A percentile compares a stretch with the other conserved stretches of the same genome.
These are phyloP conservation scores for Naganishia kalamii DNA, from an alignment of 768 basidiomycete species.

Conservation along the genomic window DNA sequence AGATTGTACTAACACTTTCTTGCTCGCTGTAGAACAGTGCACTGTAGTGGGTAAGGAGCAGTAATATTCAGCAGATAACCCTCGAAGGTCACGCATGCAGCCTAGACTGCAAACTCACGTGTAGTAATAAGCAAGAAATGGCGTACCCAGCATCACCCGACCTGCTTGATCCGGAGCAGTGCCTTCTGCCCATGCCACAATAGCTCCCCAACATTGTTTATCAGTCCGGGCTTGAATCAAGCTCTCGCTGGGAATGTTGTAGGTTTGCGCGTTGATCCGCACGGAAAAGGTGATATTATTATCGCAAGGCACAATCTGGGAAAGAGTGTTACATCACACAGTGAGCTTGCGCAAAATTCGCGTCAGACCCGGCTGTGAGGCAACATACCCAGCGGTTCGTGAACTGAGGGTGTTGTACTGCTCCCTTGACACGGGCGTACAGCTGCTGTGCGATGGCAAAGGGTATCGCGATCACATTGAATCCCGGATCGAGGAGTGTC, in stretches of 20 bases:
- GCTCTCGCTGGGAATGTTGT: conserved; percentile 31
- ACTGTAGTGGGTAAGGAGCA: neutral
- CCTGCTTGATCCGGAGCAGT: conserved; percentile 35
- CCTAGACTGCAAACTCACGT: conserved; percentile 29
- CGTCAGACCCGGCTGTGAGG: neutral
- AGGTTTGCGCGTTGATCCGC: conserved; percentile 29
- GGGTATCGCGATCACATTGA: conserved; percentile 38
- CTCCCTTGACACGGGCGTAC: conserved; percentile 27
- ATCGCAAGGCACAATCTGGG: conserved; percentile 41
- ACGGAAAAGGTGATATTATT: conserved; percentile 35
- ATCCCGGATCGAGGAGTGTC: conserved; percentile 40
- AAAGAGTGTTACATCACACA: neutral
- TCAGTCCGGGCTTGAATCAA: conserved; percentile 31
- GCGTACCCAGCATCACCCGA: conserved; percentile 41
- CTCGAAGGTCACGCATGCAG: conserved; percentile 11
- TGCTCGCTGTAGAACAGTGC: neutral
- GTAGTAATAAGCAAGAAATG: conserved; percentile 41
- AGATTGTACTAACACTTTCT: neutral
- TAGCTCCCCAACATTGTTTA: conserved; percentile 33
- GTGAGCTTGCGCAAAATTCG: too few relatives aligned
- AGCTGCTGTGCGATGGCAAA: conserved; percentile 30
- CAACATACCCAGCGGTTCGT: conserved; percentile 37
- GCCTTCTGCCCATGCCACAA: conserved; percentile 39
- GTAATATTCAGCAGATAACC: conserved; percentile 26
- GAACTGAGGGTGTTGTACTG: conserved; percentile 27